Evolutionary conservation across 164 flowering plant genomes (phyloP).

Genomic region (Platanus orientalis): DNA sequence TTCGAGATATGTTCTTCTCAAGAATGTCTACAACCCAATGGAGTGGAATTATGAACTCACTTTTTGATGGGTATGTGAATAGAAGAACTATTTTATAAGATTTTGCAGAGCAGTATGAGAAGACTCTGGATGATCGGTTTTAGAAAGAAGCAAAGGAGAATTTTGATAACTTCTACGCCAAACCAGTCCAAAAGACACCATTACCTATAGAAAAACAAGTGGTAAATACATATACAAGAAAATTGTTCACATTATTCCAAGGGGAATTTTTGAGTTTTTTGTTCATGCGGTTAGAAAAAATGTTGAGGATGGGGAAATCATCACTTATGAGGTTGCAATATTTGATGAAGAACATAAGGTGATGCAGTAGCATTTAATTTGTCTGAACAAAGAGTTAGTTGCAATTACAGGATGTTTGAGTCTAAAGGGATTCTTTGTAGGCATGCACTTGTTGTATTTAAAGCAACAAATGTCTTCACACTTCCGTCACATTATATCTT

Average conservation of each 20-base stretch:
- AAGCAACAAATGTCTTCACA: too few relatives aligned
- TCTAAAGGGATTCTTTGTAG: slow-evolving; percentile 80
- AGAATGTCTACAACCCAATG: too few relatives aligned
- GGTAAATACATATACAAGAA: slow-evolving; percentile 61
- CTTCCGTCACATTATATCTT: too few relatives aligned
- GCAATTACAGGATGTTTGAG: slow-evolving; percentile 84
- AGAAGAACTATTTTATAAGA: slow-evolving; percentile 54
- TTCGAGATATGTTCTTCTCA: slow-evolving; percentile 63
- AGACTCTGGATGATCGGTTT: too few relatives aligned
- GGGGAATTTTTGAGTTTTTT: slow-evolving; percentile 83
- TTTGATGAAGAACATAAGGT: slow-evolving; percentile 73
- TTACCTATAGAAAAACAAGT: slow-evolving; percentile 95
- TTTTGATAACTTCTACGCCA: slow-evolving; percentile 61
- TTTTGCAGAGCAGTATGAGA: too few relatives aligned
- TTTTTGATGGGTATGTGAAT: slow-evolving; percentile 73
- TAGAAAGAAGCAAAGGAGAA: slow-evolving; percentile 71
- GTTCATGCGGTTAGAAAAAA: slow-evolving; percentile 72
- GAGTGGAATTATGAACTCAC: slow-evolving; percentile 33
- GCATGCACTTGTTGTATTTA: slow-evolving; percentile 73
- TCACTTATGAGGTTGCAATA: slow-evolving; percentile 71
- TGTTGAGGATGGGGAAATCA: slow-evolving; percentile 50
- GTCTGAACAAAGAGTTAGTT: too few relatives aligned
- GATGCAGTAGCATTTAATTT: slow-evolving; percentile 51
- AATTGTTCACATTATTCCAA: slow-evolving; percentile 69
- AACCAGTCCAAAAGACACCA: slow-evolving; percentile 67